Base-by-base conservation (phyloP, 192 early-diverging fungal genomes). In the Rhizophagus prolifer region DNA sequence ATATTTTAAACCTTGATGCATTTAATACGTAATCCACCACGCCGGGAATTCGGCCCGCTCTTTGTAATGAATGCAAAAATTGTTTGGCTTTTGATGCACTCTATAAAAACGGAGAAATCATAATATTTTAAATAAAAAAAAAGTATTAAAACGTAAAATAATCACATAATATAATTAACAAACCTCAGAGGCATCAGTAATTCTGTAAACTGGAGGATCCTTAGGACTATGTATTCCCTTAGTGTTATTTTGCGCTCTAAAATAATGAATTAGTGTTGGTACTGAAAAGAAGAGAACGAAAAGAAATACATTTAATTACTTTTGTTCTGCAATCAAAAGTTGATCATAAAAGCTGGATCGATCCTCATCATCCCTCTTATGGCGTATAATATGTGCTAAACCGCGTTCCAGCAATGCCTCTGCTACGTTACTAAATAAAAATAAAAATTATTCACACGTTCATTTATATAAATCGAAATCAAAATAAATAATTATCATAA, bases 211-310 rank as follows among this genome's bases (percentile, higher is more conserved):
- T 58, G 95, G 91, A 58, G 86, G 82, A 30, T 95, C 92, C 81
- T 96, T 96, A n/a, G 83, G 82, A 38, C 92, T 93, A 82, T 98
- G 95, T 44, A 96, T 85, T 14, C 97, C 96, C 80, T 91, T 91
- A 54, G 84, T 81, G 0, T 85, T 88, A 28, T 89, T 89, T 73
- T 86, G 84, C 10, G 96, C 95, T 26, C 79, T 81, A 16, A n/a
- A 61, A 62, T 34, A 16, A 69, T 71, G 26, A 75, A 65, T 26
- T 16, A 25, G 34, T n/a, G 9, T 25, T 7, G 7, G 4, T 31
- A 67, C 36, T 66, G 14, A 44, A 44, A 12, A 44, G 12, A 21
- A 61, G 3, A 38, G 21, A 60, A 47, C 28, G 50, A 74, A 26
- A 50, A 28, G 23, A 28, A n/a, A 63, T 7, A 63, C 12, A 63